These are phyloP conservation scores for Cupressus sempervirens DNA, from an alignment of 75 land plant genomes.

Conservation along the genomic window DNA sequence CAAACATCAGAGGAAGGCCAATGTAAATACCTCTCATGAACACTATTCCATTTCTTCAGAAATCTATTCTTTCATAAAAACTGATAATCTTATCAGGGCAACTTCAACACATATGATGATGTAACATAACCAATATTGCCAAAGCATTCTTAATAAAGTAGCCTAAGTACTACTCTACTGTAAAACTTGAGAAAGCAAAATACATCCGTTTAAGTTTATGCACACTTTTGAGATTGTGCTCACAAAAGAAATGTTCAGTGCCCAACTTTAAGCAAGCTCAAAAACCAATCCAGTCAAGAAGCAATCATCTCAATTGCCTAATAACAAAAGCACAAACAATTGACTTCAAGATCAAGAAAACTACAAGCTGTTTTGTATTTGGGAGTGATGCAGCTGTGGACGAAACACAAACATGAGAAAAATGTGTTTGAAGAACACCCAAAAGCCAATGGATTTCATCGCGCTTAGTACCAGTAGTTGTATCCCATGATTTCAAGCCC, in stretches of 20 bases:
- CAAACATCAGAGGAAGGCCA: conserved; percentile 4
- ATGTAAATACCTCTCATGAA: background rate
- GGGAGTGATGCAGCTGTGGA: background rate
- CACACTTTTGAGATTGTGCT: background rate
- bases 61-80: background rate
- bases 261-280: background rate
- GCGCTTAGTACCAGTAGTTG: background rate
- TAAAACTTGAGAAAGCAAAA: background rate
- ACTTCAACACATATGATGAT: background rate
- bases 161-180: background rate
- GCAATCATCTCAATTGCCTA: background rate
- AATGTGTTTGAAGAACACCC: background rate
- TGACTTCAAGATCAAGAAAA: background rate
- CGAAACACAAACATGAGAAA: background rate
- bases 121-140: background rate
- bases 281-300: background rate
- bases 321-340: background rate
- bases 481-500: background rate
- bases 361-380: background rate
- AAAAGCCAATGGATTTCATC: background rate
- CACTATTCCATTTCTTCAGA: background rate
- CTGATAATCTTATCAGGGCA: background rate
- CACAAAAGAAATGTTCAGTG: background rate
- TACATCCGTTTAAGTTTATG: background rate
- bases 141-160: background rate